Evolutionary conservation across 2,329 filamentous ascomycete genomes (phyloP), one percentile per base, ranked within the genome.

Genomic region (Penicillium sp.): DNA sequence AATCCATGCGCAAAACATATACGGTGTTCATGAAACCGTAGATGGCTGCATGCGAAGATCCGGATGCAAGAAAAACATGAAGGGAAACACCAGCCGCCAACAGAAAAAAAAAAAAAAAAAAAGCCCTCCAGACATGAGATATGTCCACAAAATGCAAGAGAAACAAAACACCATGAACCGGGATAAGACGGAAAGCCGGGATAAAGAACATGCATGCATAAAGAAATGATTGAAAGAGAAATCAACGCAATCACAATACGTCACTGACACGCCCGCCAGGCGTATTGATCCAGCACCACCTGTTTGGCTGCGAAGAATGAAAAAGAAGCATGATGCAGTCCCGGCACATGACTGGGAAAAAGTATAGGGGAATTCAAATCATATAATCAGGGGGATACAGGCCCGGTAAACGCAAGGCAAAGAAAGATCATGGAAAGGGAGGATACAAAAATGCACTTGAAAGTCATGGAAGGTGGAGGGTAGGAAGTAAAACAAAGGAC

Each of bases 1-100:
- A 69, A 74, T 69, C 68, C 72, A 74, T 72, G 63, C 70, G 64
- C 62, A 68, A 66, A 70, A 63, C 68, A 68, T 68, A 66, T 54
- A 59, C 54, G 64, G 67, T 66, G 68, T 63, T 68, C 68, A 72
- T 68, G 68, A 68, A 67, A 68, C 63, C 71, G 69, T 51, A 55
- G 49, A 66, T 65, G 69, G 66, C 68, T 66, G 61, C 71, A 75
- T 61, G 68, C 68, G 70, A 53, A 47, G 69, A 58, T 70, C 68
- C 69, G 67, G 68, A 71, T 74, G 74, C 71, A 71, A 67, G 69
- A 64, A 62, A 22, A 37, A 49, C 26, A 48, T 33, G 19, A 37
- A 49, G 47, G 47, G 27, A 49, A 65, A 68, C 59, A 68, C 65
- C 61, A 66, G 64, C 68, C 71, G 66, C 67, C 70, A 65, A 67